Base-by-base conservation (phyloP, 2,329 filamentous ascomycete species). In the Penicillium sp. region DNA sequence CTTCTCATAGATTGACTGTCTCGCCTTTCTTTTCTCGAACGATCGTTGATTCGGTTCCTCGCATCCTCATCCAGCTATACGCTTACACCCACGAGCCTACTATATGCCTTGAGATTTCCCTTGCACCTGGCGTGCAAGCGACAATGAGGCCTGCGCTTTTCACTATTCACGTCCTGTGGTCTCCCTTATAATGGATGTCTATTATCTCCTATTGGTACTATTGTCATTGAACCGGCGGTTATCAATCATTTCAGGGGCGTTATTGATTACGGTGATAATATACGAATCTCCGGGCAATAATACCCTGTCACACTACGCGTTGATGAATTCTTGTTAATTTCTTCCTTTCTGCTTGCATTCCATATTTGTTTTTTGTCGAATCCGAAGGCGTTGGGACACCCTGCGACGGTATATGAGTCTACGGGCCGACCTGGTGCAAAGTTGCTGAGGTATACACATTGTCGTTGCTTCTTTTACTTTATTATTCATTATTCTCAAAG, bases 271-370 rank as follows among this genome's bases (percentile, higher is more conserved):
- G 72, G 73, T 58, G 73, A 75, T 68, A 68, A 75, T 75, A 76
- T 57, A 76, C 73, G 73, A 72, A 66, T 75, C 69, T 68, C 70
- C 71, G 71, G 63, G 65, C 71, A 74, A 74, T 72, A 71, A 75
- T 74, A 74, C 71, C 70, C 68, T 72, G 66, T 71, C 50, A 57
- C 53, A 64, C 56, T 72, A 69, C 63, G 57, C 53, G 57, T 61
- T 62, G 55, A 57, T 56, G 57, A 55, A 49, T 53, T 51, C 54
- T 31, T 55, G 21, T 46, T 45, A 44, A 45, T 52, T 54, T 39
- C 49, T 57, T 51, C 56, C 47, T 21, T 46, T 57, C 22, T 22
- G 52, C 33, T 35, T 57, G 26, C 24, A n/a, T 26, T 47, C 24
- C 10, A 22, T 37, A 26, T 33, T 31, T 47, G 22, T 29, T 21